Base-by-base conservation (phyloP, 73 alveolate species). In the Stentor roeselii region DNA sequence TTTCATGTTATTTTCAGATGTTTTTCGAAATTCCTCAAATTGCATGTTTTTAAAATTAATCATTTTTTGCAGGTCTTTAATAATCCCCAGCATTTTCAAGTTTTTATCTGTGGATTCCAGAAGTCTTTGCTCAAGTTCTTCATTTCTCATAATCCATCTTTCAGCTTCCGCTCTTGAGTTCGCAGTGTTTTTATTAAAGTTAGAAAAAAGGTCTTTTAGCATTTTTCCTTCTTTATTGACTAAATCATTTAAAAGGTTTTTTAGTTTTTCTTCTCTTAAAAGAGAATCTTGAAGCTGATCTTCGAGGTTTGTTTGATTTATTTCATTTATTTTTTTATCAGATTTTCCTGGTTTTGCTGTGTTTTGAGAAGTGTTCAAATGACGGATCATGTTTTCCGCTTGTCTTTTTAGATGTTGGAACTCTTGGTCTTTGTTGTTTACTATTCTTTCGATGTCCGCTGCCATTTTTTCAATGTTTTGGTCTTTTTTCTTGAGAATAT, bases 61-160 rank as follows among this genome's bases (percentile, higher is more conserved):
- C 74, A 76, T 37, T 76, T 76, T 39, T 35, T 37, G n/a, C 0
- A 76, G 39, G 67, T 76, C 84, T 2, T 35, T 37, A 21, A 76
- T 76, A 14, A 34, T 21, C 21, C 36, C 67, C 2, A n/a, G 14
- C 14, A 76, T 21, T 14, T 39, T 39, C 2, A n/a, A 21, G 74
- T 39, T 76, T 76, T 76, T 39, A 40, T 35, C 39, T 15, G 39
- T n/a, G 31, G n/a, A 6, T 41, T 76, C 60, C 21, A 37, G 31
- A 27, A 76, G 21, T 76, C 3, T 15, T 39, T 37, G 75, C 39
- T 76, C 84, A 27, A 76, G 39, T 76, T 76, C 84, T 39, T 76
- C 74, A 76, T 41, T 76, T 30, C 74, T 39, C 84, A 76, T 76
- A 39, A 76, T 76, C 74, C 84, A 76, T 34, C 74, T 76, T 76